A percentile compares a stretch with the other conserved stretches of the same genome.
These are phyloP conservation scores for Nothophaeocryptopus gaeumannii DNA, from an alignment of 2,329 filamentous ascomycete species.

Conservation along the genomic window DNA sequence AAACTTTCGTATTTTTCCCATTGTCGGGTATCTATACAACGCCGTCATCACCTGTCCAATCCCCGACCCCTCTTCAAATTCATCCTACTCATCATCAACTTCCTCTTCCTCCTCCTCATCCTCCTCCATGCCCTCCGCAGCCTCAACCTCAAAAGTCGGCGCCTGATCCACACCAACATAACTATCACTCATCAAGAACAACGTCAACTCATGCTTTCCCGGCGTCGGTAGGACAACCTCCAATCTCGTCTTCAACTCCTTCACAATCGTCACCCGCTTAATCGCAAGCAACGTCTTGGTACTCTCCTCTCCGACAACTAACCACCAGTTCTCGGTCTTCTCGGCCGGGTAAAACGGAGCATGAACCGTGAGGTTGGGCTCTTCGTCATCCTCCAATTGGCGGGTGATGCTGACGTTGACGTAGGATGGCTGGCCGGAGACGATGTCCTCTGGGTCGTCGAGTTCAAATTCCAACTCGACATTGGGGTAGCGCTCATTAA, in stretches of 20 bases:
- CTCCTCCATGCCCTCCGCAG: conserved; percentile 91
- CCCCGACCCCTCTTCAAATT: no score
- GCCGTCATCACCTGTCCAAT: no score
- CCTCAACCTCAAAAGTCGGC: conserved; percentile 78
- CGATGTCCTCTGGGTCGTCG: conserved; percentile 75
- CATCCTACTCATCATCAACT: conserved; percentile 11
- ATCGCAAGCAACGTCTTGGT: conserved; percentile 85
- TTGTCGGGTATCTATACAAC: no score
- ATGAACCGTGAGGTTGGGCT: conserved; percentile 80
- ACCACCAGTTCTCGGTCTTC: conserved; percentile 98
- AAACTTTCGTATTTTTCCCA: no score
- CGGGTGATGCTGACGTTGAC: conserved; percentile 82
- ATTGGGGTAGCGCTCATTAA: conserved; percentile 94
- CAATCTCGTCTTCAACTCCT: conserved; percentile 71
- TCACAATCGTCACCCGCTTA: conserved; percentile 86
- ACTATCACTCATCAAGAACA: conserved; percentile 95
- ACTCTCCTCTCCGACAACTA: conserved; percentile 90
- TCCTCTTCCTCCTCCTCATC: conserved; percentile 82
- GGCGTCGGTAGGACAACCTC: conserved; percentile 84
- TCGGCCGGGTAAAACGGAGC: conserved; percentile 88
- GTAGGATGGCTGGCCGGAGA: conserved; percentile 75
- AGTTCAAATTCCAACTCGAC: conserved; percentile 87
- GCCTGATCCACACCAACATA: conserved; percentile 98
- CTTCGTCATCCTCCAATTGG: conserved; percentile 69
- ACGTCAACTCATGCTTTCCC: conserved; percentile 81